A percentile compares a stretch with the other conserved stretches of the same genome.
phyloP scores from a whole-genome alignment of 2,329 filamentous ascomycete genomes.

The Myriangium duriaei region DNA sequence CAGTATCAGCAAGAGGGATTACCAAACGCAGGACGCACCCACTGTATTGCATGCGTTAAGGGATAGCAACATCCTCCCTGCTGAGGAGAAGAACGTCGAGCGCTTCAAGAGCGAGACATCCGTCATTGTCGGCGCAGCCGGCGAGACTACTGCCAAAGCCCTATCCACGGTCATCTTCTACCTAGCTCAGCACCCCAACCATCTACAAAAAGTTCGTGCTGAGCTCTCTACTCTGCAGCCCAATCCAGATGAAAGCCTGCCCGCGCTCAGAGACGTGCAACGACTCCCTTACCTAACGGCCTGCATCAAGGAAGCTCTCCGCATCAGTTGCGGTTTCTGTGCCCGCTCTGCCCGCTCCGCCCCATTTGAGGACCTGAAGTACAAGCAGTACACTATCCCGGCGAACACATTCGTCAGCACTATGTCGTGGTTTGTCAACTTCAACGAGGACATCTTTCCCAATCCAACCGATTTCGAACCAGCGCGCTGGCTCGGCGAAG shows the following conservation, averaged over 20 bases:
- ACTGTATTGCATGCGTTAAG: too few species aligned
- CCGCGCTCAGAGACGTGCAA: constrained; percentile 38
- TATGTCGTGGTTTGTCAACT: constrained; percentile 19
- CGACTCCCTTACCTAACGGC: constrained; percentile 42
- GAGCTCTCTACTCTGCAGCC: constrained; percentile 26
- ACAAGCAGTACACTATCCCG: constrained; percentile 11
- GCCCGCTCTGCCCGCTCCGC: too few species aligned
- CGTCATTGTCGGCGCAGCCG: constrained; percentile 2
- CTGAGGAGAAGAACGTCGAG: not conserved
- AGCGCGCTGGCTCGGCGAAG: constrained; percentile 21
- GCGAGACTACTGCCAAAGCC: constrained; percentile 5
- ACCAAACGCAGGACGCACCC: too few species aligned
- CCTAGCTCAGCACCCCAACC: not conserved
- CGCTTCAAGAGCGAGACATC: constrained; percentile 2
- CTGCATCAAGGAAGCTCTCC: constrained; percentile 45
- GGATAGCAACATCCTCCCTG: too few species aligned
- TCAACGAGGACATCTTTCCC: constrained; percentile 21
- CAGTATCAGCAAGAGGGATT: too few species aligned
- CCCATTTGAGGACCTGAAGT: constrained; percentile 13
- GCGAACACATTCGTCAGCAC: constrained; percentile 19
- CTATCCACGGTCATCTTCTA: constrained; percentile 8
- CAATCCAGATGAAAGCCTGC: constrained; percentile 38
- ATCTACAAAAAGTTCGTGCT: not conserved
- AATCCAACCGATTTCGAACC: constrained; percentile 25
- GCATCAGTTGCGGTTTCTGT: constrained; percentile 20